Base-by-base conservation (phyloP, 2,329 filamentous ascomycete species). In the Aspergillus sp. region DNA sequence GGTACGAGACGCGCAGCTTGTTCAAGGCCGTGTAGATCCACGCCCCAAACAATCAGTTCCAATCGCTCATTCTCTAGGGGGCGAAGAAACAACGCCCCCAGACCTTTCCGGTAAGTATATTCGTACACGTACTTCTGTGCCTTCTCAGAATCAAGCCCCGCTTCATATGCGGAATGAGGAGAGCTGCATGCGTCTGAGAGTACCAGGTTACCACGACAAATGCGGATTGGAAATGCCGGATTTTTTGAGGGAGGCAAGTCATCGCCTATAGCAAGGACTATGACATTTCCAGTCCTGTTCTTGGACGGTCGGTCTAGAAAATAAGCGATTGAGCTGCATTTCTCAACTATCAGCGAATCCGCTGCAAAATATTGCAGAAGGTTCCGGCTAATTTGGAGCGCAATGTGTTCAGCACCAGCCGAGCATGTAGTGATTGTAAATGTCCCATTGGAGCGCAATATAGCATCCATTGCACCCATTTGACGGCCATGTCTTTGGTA, bases 361-460 rank as follows among this genome's bases (percentile, higher is more conserved):
- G 78, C 78, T 44, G 66, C 71, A 60, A 78, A 80, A 56, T 82
- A 82, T 56, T 82, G 79, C 50, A 76, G 70, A 3, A 82, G 64
- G 54, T 81, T 82, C 27, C 77, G 74, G 22, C 78, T 77, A 37
- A 80, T 70, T 53, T 82, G 78, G 4, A 80, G 56, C 1, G 78
- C 77, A 38, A 75, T 55, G 17, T 62, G 17, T 57, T 66, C 46
- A 55, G 47, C 43, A 61, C 63, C 50, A 53, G 53, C 33, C 45
- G 63, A 53, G 49, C 55, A 46, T 12, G 48, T 45, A 37, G 44
- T 46, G 44, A 81, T 74, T 1, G 63, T 60, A 48, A 81, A 75
- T 2, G 60, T 55, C 7, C 73, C 74, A 17, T 60, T 56, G 1
- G 73, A 74, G 46, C 75, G 72, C 22, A 82, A 61, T 25, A 82